Evolutionary conservation across 306 rosid species (phyloP), one percentile per base, ranked within the genome.

Genomic region (Parietaria judaica): DNA sequence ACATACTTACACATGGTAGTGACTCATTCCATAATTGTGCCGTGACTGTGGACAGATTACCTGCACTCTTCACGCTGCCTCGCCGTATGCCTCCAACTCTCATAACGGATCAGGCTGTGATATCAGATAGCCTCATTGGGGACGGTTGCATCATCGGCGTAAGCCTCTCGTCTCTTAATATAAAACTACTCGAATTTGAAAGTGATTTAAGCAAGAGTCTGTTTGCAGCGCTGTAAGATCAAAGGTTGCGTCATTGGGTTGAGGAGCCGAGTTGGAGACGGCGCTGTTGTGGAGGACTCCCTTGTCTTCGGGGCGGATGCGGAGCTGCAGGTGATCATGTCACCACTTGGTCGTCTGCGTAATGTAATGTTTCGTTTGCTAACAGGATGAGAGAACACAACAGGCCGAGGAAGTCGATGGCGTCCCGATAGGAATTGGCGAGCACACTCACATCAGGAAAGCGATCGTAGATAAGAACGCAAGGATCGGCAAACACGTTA

Each of bases 81-180:
- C 73, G 60, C 38, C n/a, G 63, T 55, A 66, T 78, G 67, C 82
- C 79, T 12, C 79, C 82, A n/a, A 69, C 70, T 36, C 63, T 45
- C 16, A 34, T 78, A 63, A 51, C 61, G 2, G 68, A 73, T 49
- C 5, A 49, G 36, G 72, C 76, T 36, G 36, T 46, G 4, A 66
- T 78, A 17, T 70, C 53, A 58, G 68, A 78, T 53, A 78, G 79
- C 61, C 55, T 78, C 11, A 51, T 78, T 38, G 82, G 82, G 44
- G 82, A 66, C 7, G 79, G 79, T 41, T 78, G 82, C 76, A 62
- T 78, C 60, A 68, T 78, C n/a, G 51, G 65, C 47, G 82, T 78
- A 63, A 69, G 79, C 65, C 37, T 5, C 9, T 4, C 53, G 13
- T 49, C 4, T 23, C 31, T 23, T 23, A 2, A 23, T 23, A 23